Evolutionary conservation across 2,329 filamentous ascomycete genomes (phyloP), one percentile per base, ranked within the genome.

Genomic region (Penicillium sp.): DNA sequence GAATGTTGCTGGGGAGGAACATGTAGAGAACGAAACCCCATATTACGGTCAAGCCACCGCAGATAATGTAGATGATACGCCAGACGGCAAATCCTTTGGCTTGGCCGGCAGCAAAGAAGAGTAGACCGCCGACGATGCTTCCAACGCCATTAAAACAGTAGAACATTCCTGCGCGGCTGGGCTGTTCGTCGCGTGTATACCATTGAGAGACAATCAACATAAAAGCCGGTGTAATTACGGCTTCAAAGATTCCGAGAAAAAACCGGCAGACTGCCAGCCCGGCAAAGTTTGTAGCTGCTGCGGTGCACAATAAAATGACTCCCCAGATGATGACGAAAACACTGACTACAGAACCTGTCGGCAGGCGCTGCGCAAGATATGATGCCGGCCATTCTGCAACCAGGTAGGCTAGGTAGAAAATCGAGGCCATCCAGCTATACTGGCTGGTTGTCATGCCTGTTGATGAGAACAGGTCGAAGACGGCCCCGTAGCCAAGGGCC

Each of bases 111-210:
- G 65, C 76, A 49, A 66, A 16, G 64, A 21, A 1, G 59, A 65
- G 48, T 62, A 67, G 3, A 66, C 68, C 6, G 63, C 64, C 51
- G 83, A 84, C 81, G 81, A 75, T 74, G 1, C 68, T 67, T 2
- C 73, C 74, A 0, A 76, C 49, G 1, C 73, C 51, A 28, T 53
- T 53, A 20, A 24, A 53, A 35, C 51, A 33, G 24, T 53, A 53
- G 20, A 53, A 85, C 23, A 83, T 74, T 3, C 80, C 81, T 0
- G 80, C 81, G 3, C 82, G 73, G 3, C 71, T 70, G 1, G 82
- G 81, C 60, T 82, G 81, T 64, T 83, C 81, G 53, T 82, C 79
- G 33, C 81, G 79, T 0, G 79, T 82, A 61, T 83, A 83, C 79
- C 79, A 83, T 4, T 79, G 81, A 0, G 76, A 77, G 0, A 80